Conservation (phyloP, 495 filamentous ascomycete species). For the Polyplosphaeria fusca region DNA sequence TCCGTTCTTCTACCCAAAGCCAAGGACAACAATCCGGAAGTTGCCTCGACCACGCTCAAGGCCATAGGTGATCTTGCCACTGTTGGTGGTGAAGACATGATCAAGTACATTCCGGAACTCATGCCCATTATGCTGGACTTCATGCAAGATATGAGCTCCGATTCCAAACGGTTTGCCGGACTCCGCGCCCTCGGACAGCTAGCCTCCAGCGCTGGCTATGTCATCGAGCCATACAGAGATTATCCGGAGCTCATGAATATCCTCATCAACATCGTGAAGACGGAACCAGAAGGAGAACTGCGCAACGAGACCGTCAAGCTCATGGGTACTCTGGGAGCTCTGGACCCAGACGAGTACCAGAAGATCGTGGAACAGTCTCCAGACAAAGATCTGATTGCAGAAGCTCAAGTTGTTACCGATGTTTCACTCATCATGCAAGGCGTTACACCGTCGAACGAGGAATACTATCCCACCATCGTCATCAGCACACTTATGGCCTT, state of each 20-base stretch:
- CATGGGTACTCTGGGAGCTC: slow-evolving; percentile 90
- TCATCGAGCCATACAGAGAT: slow-evolving; percentile 93
- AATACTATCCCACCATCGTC: slow-evolving; percentile 97
- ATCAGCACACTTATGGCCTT: slow-evolving; percentile 92
- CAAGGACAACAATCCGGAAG: slow-evolving; percentile 73
- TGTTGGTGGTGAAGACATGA: slow-evolving; percentile 89
- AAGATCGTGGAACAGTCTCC: slow-evolving; percentile 54
- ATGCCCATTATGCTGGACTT: slow-evolving; percentile 95
- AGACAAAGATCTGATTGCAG: slow-evolving; percentile 58
- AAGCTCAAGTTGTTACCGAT: slow-evolving; percentile 74
- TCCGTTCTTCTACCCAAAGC: slow-evolving; percentile 86
- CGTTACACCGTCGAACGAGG: slow-evolving; percentile 92
- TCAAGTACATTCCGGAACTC: slow-evolving; percentile 75
- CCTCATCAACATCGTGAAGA: slow-evolving; percentile 88
- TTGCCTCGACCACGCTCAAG: slow-evolving; percentile 87
- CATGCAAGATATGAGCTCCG: slow-evolving; percentile 86
- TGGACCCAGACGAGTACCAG: slow-evolving; percentile 96
- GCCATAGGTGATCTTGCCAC: slow-evolving; percentile 90
- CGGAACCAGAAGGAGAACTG: slow-evolving; percentile 75
- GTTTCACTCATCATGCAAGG: slow-evolving; percentile 97
- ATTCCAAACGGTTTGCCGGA: slow-evolving; percentile 83
- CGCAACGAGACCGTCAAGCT: slow-evolving; percentile 93
- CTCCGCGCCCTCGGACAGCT: slow-evolving; percentile 87
- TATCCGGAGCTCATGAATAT: slow-evolving; percentile 90
- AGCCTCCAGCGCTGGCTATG: slow-evolving; percentile 92